A percentile compares a stretch with the other conserved stretches of the same genome.
These are phyloP conservation scores for Dactylellina drechsleri DNA, from an alignment of 2,329 filamentous ascomycete species.

Conservation along the genomic window DNA sequence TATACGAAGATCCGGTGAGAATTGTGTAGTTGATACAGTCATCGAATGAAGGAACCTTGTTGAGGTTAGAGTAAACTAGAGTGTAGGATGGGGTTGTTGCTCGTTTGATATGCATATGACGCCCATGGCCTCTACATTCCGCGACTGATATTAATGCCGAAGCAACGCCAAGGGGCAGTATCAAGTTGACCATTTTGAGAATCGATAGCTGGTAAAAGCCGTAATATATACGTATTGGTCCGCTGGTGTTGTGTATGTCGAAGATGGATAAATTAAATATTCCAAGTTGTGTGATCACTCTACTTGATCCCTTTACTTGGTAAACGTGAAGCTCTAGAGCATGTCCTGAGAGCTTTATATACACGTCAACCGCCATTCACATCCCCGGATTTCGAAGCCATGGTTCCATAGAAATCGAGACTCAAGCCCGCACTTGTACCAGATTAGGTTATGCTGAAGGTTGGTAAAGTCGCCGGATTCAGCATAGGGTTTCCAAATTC, in stretches of 20 bases:
- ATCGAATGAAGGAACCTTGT: slow-evolving; percentile 31
- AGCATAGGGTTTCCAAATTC: background rate
- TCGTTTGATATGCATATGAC: slow-evolving; percentile 20
- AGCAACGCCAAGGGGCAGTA: background rate
- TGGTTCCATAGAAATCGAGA: slow-evolving; percentile 11
- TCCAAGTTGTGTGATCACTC: background rate
- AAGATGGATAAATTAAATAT: background rate
- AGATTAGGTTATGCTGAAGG: background rate
- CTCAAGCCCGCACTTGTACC: background rate
- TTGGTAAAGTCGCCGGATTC: slow-evolving; percentile 18
- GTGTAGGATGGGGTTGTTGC: slow-evolving; percentile 17
- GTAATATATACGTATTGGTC: background rate
- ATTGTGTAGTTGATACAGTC: slow-evolving; percentile 31
- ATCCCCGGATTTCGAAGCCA: slow-evolving; percentile 8
- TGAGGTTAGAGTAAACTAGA: slow-evolving; percentile 16
- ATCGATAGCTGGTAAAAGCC: background rate
- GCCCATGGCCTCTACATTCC: slow-evolving; percentile 16
- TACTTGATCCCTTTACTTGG: too few species aligned
- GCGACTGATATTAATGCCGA: background rate
- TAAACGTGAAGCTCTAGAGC: background rate
- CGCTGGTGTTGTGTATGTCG: background rate
- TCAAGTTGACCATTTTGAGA: slow-evolving; percentile 20
- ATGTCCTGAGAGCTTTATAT: too few species aligned
- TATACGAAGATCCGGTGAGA: slow-evolving; percentile 1
- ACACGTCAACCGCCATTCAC: too few species aligned